Evolutionary conservation across 352 stramenopile genomes (phyloP).

Genomic region (Phytophthora pistaciae): DNA sequence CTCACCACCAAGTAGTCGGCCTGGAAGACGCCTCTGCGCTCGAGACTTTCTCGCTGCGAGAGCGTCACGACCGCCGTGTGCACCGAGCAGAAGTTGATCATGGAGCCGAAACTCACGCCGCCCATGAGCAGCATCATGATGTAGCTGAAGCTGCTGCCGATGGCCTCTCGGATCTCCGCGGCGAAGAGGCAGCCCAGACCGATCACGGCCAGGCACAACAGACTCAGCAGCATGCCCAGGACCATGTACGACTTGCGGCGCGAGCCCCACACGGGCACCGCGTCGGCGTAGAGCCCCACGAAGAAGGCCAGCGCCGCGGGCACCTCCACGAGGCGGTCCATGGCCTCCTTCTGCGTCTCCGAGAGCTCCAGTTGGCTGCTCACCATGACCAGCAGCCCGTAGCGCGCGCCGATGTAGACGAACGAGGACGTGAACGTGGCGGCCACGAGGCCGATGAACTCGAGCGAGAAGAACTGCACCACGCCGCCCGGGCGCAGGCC

Average conservation of each 20-base stretch:
- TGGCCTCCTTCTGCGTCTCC: conserved; percentile 32
- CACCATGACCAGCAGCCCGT: conserved; percentile 42
- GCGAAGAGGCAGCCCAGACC: conserved; percentile 41
- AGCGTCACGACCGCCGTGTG: conserved; percentile 62
- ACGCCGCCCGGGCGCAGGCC: conserved; percentile 46
- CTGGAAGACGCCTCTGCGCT: conserved; percentile 50
- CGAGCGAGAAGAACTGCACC: conserved; percentile 47
- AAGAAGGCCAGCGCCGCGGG: conserved; percentile 85
- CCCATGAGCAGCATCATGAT: conserved; percentile 10
- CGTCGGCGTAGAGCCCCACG: conserved; percentile 84
- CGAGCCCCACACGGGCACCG: neutral
- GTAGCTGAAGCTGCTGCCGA: too few species aligned
- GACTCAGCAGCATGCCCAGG: conserved; percentile 55
- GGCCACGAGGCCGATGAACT: conserved; percentile 49
- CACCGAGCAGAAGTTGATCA: conserved; percentile 62
- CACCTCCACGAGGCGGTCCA: conserved; percentile 63
- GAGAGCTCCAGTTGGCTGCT: conserved; percentile 44
- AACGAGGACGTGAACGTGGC: conserved; percentile 62
- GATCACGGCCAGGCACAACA: conserved; percentile 31
- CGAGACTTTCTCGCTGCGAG: conserved; percentile 54
- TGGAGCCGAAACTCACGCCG: conserved; percentile 54
- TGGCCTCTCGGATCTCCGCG: conserved; percentile 5
- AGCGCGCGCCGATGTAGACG: conserved; percentile 47
- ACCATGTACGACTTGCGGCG: conserved; percentile 72
- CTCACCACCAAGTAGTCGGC: conserved; percentile 59